These are phyloP conservation scores for Lactarius evosmus DNA, from an alignment of 768 basidiomycete genomes.

Conservation along the genomic window DNA sequence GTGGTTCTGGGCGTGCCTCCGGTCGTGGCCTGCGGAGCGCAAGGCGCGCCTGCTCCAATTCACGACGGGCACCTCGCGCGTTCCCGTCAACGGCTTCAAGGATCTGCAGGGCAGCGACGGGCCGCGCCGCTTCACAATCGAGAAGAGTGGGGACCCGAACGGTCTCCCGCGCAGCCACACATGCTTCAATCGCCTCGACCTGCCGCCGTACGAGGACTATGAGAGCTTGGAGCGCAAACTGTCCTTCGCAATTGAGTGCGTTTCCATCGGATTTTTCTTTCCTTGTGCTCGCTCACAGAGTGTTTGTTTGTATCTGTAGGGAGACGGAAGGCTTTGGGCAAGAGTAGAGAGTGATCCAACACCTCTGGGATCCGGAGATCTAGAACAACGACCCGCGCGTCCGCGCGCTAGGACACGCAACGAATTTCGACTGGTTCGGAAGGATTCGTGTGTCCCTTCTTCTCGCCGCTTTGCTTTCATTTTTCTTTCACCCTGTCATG, in stretches of 20 bases:
- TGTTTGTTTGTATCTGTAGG: slow-evolving; percentile 36
- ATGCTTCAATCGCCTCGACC: slow-evolving; percentile 87
- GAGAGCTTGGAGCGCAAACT: slow-evolving; percentile 84
- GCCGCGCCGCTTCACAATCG: slow-evolving; percentile 89
- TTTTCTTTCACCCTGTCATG: too few species aligned
- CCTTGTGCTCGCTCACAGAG: not conserved
- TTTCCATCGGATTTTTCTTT: too few species aligned
- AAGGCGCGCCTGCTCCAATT: slow-evolving; percentile 87
- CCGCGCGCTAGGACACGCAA: not conserved
- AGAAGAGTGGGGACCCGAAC: slow-evolving; percentile 87
- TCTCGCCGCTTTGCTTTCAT: not conserved
- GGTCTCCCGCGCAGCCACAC: slow-evolving; percentile 90
- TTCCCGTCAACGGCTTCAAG: slow-evolving; percentile 92
- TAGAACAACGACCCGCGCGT: not conserved
- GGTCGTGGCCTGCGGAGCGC: slow-evolving; percentile 85
- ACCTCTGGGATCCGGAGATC: not conserved
- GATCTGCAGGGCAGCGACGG: slow-evolving; percentile 93
- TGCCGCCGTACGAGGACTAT: slow-evolving; percentile 88
- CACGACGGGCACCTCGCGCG: slow-evolving; percentile 80
- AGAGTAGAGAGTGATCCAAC: slow-evolving; percentile 29
- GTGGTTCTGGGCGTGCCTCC: slow-evolving; percentile 95
- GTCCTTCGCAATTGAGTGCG: slow-evolving; percentile 78
- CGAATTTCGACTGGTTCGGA: too few species aligned
- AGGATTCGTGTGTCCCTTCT: not conserved
- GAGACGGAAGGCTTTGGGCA: slow-evolving; percentile 74